phyloP scores from a whole-genome alignment of 306 rosid genomes.

The Erythrophleum fordii region DNA sequence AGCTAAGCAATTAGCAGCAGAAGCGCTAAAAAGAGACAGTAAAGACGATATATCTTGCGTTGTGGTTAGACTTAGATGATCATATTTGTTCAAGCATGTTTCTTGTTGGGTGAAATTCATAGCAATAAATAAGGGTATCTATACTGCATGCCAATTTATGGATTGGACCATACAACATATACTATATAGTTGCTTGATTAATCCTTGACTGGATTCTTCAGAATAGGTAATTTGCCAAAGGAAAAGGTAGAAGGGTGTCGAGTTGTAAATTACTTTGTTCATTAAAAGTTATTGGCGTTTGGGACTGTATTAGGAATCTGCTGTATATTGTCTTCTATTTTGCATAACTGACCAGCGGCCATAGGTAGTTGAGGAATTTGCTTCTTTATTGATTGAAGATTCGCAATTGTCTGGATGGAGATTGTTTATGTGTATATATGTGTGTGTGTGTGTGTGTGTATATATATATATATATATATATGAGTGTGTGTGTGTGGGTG shows the following conservation, averaged over 20 bases:
- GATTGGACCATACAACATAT: slow-evolving; percentile 34
- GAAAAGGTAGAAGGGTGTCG: slow-evolving; percentile 26
- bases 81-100: slow-evolving; percentile 31
- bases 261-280: slow-evolving; percentile 43
- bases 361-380: slow-evolving; percentile 39
- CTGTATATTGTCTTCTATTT: slow-evolving; percentile 36
- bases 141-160: slow-evolving; percentile 30
- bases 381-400: slow-evolving; percentile 39
- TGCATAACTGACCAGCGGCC: slow-evolving; percentile 36
- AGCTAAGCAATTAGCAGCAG: slow-evolving; percentile 77
- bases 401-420: slow-evolving; percentile 35
- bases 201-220: slow-evolving; percentile 36
- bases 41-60: slow-evolving; percentile 91
- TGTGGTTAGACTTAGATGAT: slow-evolving; percentile 76
- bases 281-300: slow-evolving; percentile 36
- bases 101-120: slow-evolving; percentile 37
- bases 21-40: slow-evolving; percentile 83
- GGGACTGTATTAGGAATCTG: slow-evolving; percentile 46
- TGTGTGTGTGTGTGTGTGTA: no score
- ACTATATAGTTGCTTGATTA: slow-evolving; percentile 38
- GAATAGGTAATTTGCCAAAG: slow-evolving; percentile 28
- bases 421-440: no score
- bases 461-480: no score
- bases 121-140: slow-evolving; percentile 44
- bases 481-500: no score